Conservation (phyloP, 257 asterid species). For the Perilla frutescens region DNA sequence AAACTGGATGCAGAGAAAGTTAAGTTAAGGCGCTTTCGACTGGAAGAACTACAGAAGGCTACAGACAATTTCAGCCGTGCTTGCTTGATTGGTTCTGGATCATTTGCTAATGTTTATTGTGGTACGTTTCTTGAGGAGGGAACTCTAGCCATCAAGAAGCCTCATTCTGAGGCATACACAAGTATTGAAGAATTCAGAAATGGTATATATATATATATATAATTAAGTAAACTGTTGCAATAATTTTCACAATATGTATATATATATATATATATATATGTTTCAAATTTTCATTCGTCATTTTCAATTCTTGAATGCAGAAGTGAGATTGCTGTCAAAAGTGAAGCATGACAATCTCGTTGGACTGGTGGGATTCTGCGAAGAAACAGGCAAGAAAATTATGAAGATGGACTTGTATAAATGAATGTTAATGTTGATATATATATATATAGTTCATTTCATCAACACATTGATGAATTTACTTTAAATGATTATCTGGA, state of each 20-base stretch:
- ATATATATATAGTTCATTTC: not conserved
- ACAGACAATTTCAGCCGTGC: constrained; percentile 69
- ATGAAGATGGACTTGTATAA: not conserved
- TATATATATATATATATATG: no score
- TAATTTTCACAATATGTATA: not conserved
- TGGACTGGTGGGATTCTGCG: constrained; percentile 73
- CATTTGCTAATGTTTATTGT: constrained; percentile 71
- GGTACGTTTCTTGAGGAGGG: constrained; percentile 58
- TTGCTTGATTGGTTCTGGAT: constrained; percentile 67
- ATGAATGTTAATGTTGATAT: not conserved
- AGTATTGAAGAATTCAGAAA: constrained; percentile 72
- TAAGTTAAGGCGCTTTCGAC: constrained; percentile 50
- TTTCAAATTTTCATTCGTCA: no score
- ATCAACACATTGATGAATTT: not conserved
- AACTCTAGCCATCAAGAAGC: constrained; percentile 66
- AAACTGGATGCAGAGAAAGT: constrained; percentile 49
- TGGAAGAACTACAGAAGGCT: constrained; percentile 65
- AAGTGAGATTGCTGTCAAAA: constrained; percentile 69
- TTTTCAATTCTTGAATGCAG: constrained; percentile 39
- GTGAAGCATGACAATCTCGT: constrained; percentile 77
- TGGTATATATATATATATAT: constrained; percentile 38
- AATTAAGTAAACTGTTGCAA: no score
- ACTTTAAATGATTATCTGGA: not conserved
- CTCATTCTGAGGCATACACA: constrained; percentile 58
- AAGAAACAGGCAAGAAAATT: constrained; percentile 51